Base-by-base conservation (phyloP, 257 asterid genomes). In the Solanum arcanum region DNA sequence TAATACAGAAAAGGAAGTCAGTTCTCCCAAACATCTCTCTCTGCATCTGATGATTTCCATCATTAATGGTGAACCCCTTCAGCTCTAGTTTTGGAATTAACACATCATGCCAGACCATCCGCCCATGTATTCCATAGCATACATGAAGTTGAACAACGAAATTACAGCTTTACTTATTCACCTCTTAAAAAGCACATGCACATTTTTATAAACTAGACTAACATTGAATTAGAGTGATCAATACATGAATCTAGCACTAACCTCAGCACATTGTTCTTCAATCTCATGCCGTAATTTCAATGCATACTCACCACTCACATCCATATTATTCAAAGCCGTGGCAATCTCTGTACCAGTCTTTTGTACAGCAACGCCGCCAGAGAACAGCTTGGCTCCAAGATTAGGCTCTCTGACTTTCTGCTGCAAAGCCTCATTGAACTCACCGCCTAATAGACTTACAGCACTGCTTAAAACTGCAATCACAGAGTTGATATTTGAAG, bases 211-310 rank as follows among this genome's bases (percentile, higher is more conserved):
- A 80, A 80, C 85, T 47, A 74, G 49, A 76, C 59, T n/a, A 76
- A 76, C 12, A 2, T n/a, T 41, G 83, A 76, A 41, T n/a, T 76
- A 10, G 68, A 47, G 20, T 0, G 20, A 80, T 52, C 44, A 46
- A 80, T 47, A 80, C 68, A 80, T 47, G 85, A 80, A 80, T 47
- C 23, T 18, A 80, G 85, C 56, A 78, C 95, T 62, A 85, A 95
- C 97, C 95, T 97, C 98, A 14, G 94, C 83, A 81, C 98, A 95
- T 89, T 95, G 98, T 89, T 97, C 99, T 93, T 97, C 99, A 86
- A 97, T 95, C 93, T 94, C 98, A 87, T 94, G 97, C 31, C 95
- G 92, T 64, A 95, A 94, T 88, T 97, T 97, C 91, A 94, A 86
- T 41, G 95, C 96, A 88, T 97, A 95, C 89, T 97, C 99, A 84